These are phyloP conservation scores for Scalesia atractyloides DNA, from an alignment of 129 eudicot species.

Conservation along the genomic window DNA sequence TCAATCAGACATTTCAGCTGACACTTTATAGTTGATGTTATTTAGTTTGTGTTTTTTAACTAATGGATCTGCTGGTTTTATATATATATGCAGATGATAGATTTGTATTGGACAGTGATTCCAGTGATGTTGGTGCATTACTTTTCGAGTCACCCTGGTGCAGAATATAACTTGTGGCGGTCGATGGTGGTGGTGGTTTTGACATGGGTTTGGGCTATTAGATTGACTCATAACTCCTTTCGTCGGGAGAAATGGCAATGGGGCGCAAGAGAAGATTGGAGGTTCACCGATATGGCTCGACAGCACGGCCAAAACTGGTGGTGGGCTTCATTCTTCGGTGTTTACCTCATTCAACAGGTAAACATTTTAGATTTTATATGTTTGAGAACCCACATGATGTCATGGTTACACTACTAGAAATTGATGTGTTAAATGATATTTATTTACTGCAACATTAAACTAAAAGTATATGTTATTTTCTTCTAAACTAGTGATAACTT, in stretches of 20 bases:
- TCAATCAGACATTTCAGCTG: too few relatives aligned
- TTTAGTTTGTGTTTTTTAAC: background rate
- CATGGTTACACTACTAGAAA: background rate
- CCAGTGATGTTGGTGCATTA: constrained; percentile 75
- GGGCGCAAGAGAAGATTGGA: constrained; percentile 88
- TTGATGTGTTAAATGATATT: too few relatives aligned
- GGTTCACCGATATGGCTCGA: constrained; percentile 68
- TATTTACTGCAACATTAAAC: too few relatives aligned
- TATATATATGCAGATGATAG: constrained; percentile 72
- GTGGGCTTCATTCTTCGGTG: constrained; percentile 81
- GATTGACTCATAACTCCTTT: constrained; percentile 84
- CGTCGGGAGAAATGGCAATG: constrained; percentile 87
- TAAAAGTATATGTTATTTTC: too few relatives aligned
- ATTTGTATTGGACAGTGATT: constrained; percentile 89
- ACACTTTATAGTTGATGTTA: background rate
- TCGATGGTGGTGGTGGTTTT: constrained; percentile 59
- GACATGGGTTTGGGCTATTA: constrained; percentile 82
- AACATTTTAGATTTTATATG: background rate
- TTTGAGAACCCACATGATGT: background rate
- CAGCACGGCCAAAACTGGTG: constrained; percentile 82
- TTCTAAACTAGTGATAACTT: too few relatives aligned
- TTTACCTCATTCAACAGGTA: constrained; percentile 93
- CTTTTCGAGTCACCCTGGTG: constrained; percentile 62
- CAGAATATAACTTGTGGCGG: constrained; percentile 63
- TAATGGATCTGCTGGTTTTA: background rate